Evolutionary conservation across 2,329 filamentous ascomycete genomes (phyloP).

Genomic region (Colletotrichum incanum): DNA sequence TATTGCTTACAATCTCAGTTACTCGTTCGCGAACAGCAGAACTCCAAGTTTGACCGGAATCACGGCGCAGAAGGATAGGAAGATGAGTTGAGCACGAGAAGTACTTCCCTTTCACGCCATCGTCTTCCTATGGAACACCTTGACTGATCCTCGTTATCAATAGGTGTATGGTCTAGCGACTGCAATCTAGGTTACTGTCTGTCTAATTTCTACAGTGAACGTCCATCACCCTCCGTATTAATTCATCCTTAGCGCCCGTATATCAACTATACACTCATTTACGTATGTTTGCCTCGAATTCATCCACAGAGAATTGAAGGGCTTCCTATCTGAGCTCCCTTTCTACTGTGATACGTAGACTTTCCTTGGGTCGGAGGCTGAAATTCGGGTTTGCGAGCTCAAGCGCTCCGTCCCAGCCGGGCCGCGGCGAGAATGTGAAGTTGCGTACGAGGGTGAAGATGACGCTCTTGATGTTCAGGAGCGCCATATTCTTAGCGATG

Average conservation of each 20-base stretch:
- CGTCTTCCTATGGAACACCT: too few species aligned
- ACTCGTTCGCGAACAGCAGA: too few species aligned
- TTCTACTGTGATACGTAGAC: slow-evolving; percentile 28
- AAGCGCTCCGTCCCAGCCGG: slow-evolving; percentile 16
- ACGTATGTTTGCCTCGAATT: not conserved
- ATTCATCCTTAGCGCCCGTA: not conserved
- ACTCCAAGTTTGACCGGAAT: too few species aligned
- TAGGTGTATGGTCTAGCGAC: not conserved
- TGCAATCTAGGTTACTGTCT: not conserved
- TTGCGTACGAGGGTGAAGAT: slow-evolving; percentile 35
- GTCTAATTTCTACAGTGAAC: too few species aligned
- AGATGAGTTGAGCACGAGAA: not conserved
- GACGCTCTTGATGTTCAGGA: slow-evolving; percentile 41
- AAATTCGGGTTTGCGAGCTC: slow-evolving; percentile 43
- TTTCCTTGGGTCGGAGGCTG: slow-evolving; percentile 40
- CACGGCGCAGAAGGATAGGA: not conserved
- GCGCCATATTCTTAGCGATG: slow-evolving; percentile 43
- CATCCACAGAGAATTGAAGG: not conserved
- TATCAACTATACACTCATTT: not conserved
- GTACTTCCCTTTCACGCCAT: not conserved
- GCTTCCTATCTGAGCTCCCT: slow-evolving; percentile 3
- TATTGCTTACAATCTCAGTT: too few species aligned
- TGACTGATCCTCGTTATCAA: not conserved
- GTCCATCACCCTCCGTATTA: too few species aligned
- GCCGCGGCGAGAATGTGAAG: slow-evolving; percentile 33